Conservation (phyloP, 345 rosid species). For the Corchorus olitorius region DNA sequence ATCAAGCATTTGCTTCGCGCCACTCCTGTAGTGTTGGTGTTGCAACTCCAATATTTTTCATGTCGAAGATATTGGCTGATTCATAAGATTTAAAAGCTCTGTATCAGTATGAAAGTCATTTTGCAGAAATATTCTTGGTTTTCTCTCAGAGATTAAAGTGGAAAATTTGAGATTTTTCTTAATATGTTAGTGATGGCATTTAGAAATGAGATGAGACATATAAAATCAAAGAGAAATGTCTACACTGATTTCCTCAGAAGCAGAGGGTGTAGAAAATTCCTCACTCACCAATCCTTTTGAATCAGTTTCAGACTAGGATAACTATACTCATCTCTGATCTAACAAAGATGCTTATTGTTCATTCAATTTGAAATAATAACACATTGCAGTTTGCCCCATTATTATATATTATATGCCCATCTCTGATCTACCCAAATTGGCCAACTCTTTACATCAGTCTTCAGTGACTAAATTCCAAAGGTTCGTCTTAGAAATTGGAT, state of each 20-base stretch:
- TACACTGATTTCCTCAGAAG: background rate
- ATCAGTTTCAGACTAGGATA: too few relatives aligned
- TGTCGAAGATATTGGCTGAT: slow-evolving; percentile 78
- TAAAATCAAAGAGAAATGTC: background rate
- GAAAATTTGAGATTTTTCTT: background rate
- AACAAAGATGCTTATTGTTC: background rate
- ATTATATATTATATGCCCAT: too few relatives aligned
- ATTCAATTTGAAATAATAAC: background rate
- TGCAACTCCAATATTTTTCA: slow-evolving; percentile 70
- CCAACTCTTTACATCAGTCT: background rate
- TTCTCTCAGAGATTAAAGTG: background rate
- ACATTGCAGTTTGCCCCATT: background rate
- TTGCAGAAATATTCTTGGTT: background rate
- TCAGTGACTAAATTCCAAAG: background rate
- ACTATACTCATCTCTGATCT: background rate
- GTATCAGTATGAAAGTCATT: background rate
- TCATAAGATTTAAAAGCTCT: background rate
- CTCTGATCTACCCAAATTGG: background rate
- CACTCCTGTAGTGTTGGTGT: slow-evolving; percentile 66
- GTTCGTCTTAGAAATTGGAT: background rate
- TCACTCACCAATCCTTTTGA: background rate
- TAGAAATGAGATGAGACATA: background rate
- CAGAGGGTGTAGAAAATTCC: background rate
- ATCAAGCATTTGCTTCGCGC: slow-evolving; percentile 41
- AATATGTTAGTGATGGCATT: background rate